These are phyloP conservation scores for Elsinoe perseae DNA, from an alignment of 2,329 filamentous ascomycete genomes.

Conservation along the genomic window DNA sequence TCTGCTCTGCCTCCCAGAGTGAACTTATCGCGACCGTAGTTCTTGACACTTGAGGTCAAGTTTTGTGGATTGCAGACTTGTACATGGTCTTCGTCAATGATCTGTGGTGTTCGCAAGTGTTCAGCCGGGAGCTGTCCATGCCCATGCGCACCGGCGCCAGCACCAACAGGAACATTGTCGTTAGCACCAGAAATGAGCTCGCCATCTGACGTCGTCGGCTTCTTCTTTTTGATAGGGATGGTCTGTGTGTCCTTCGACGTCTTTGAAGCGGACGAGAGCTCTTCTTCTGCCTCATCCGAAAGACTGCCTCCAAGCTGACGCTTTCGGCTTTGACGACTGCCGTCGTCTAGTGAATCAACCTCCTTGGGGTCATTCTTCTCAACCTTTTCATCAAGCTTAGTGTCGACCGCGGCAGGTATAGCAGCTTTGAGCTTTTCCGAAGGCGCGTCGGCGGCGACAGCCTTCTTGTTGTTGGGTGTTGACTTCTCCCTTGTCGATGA, in stretches of 20 bases:
- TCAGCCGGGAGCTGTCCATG: not conserved
- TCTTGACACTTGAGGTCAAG: constrained; percentile 42
- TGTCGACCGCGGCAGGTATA: not conserved
- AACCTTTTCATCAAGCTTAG: not conserved
- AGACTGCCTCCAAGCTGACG: constrained; percentile 11
- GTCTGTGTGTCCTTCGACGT: not conserved
- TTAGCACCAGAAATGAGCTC: not conserved
- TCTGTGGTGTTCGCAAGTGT: not conserved
- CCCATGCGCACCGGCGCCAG: not conserved
- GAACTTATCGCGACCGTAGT: constrained; percentile 42
- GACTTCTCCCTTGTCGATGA: not conserved
- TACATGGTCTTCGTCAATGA: constrained; percentile 1
- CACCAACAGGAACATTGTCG: not conserved
- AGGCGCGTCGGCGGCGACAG: not conserved
- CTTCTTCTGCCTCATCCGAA: not conserved
- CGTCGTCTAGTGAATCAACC: constrained; percentile 9
- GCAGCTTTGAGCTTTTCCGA: not conserved
- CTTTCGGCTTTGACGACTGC: not conserved
- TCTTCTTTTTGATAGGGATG: constrained; percentile 6
- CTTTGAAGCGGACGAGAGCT: not conserved
- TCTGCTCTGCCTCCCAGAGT: constrained; percentile 50
- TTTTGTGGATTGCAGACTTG: constrained; percentile 53
- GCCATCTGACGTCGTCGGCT: not conserved
- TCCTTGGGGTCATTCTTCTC: constrained; percentile 4
- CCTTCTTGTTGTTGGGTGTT: not conserved